Evolutionary conservation across 805 yeast genomes (phyloP), one percentile per base, ranked within the genome.

Genomic region (Metschnikowia cerradonensis): DNA sequence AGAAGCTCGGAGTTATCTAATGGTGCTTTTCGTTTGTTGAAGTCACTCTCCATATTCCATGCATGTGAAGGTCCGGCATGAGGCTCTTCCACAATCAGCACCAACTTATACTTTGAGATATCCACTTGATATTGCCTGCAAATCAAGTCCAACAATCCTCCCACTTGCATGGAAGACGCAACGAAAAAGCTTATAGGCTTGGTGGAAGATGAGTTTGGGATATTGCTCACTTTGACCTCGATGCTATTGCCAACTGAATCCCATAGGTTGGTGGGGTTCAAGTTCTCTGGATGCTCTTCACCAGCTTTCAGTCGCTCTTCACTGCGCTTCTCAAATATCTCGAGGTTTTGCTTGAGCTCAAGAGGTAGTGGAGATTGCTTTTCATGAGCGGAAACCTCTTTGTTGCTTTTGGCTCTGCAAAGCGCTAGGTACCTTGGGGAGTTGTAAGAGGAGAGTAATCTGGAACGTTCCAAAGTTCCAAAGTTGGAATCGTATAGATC

Each of bases 401-500:
- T 50, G 8, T 64, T 73, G n/a, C 73, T 77, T 2, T 70, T 58
- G 2, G 87, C 88, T 54, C 66, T 71, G 47, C 90, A 84, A 11
- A 94, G 63, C 0, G 95, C 96, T 50, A 94, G 79, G 57, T 90
- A 97, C 56, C 84, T 88, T 4, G 77, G 75, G 49, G 83, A 85
- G 22, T 90, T 88, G 64, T 90, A 88, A 0, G 92, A 81, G 2
- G 82, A 72, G 26, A 94, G 72, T 3, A 72, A 60, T 48, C 91
- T 73, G 0, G 80, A 76, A 55, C 97, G 72, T 41, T 86, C 92
- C 49, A 94, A 71, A 1, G 91, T 81, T 1, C 98, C 98, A 71
- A 94, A 91, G 20, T 51, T 50, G 47, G 90, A 88, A 58, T 95
- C 99, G 48, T 89, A 90, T 36, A 88, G 84, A 46, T 95, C 97